Percentiles rank a stretch among this genome's conserved stretches.
phyloP scores from a whole-genome alignment of 2,329 filamentous ascomycete species.

The Lachnellula cervina region DNA sequence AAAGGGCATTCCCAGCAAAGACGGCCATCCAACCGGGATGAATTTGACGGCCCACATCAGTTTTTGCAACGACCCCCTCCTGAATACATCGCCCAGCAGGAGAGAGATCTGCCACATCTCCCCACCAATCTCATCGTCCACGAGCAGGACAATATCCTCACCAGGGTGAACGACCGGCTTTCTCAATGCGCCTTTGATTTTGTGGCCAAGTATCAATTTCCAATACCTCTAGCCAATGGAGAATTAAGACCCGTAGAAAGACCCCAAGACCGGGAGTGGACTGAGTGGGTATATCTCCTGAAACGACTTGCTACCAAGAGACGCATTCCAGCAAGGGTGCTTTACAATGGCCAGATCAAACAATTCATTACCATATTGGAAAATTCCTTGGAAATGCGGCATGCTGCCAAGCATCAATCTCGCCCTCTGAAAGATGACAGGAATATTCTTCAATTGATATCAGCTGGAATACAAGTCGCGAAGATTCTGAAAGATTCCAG shows the following conservation, averaged over 20 bases:
- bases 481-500: slow-evolving; percentile 80
- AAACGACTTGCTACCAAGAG: slow-evolving; percentile 83
- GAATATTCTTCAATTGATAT: slow-evolving; percentile 83
- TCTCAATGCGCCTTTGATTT: slow-evolving; percentile 87
- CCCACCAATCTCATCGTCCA: slow-evolving; percentile 77
- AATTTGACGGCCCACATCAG: slow-evolving; percentile 85
- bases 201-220: slow-evolving; percentile 86
- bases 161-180: slow-evolving; percentile 76
- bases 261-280: slow-evolving; percentile 79
- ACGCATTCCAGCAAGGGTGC: slow-evolving; percentile 74
- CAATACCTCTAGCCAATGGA: slow-evolving; percentile 65
- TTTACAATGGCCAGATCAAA: slow-evolving; percentile 89
- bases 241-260: slow-evolving; percentile 74
- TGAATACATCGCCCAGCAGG: slow-evolving; percentile 68
- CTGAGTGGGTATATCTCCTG: slow-evolving; percentile 84
- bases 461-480: slow-evolving; percentile 79
- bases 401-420: slow-evolving; percentile 78
- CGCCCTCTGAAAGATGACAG: slow-evolving; percentile 82
- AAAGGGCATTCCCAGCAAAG: slow-evolving; percentile 52
- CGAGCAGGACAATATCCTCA: slow-evolving; percentile 78
- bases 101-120: slow-evolving; percentile 74
- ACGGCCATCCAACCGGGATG: slow-evolving; percentile 75
- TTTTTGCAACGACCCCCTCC: slow-evolving; percentile 69
- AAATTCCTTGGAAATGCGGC: slow-evolving; percentile 83
- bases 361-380: slow-evolving; percentile 84